phyloP scores from a whole-genome alignment of 208 protist genomes.

The Phytomonas sp. region DNA sequence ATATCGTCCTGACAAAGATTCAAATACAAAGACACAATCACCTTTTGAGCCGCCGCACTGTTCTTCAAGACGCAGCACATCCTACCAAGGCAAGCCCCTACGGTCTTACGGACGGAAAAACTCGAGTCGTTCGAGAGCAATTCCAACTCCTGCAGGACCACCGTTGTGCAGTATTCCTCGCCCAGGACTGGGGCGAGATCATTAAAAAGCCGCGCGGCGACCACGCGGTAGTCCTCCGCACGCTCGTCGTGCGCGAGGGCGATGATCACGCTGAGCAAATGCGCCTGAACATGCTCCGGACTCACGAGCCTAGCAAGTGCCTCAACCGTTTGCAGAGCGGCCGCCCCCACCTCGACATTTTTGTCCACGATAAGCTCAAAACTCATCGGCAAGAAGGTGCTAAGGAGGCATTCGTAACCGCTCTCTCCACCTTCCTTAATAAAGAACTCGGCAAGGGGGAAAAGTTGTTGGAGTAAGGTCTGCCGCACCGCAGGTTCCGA shows the following conservation, averaged over 20 bases:
- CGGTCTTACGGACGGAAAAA: constrained; percentile 84
- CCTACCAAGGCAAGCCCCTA: constrained; percentile 70
- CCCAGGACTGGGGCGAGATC: constrained; percentile 79
- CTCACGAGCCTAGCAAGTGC: constrained; percentile 78
- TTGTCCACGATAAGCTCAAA: constrained; percentile 93
- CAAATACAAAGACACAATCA: constrained; percentile 80
- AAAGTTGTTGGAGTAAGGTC: constrained; percentile 87
- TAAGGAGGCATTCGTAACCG: constrained; percentile 79
- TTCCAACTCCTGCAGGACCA: constrained; percentile 79
- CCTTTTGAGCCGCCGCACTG: constrained; percentile 40
- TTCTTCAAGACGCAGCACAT: constrained; percentile 51
- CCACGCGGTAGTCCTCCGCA: constrained; percentile 92
- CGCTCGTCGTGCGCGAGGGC: constrained; percentile 91
- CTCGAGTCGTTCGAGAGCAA: constrained; percentile 84
- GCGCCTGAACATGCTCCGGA: constrained; percentile 71
- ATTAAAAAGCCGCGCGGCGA: constrained; percentile 87
- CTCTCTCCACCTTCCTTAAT: constrained; percentile 64
- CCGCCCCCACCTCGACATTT: constrained; percentile 88
- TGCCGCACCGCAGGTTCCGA: constrained; percentile 87
- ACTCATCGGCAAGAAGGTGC: constrained; percentile 83
- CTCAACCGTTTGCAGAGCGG: constrained; percentile 75
- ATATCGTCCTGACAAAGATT: constrained; percentile 92
- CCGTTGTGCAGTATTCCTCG: constrained; percentile 39
- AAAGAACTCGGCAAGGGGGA: constrained; percentile 66
- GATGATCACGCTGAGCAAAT: constrained; percentile 85